These are phyloP conservation scores for Diplodia sapinea DNA, from an alignment of 2,329 filamentous ascomycete genomes.

Conservation along the genomic window DNA sequence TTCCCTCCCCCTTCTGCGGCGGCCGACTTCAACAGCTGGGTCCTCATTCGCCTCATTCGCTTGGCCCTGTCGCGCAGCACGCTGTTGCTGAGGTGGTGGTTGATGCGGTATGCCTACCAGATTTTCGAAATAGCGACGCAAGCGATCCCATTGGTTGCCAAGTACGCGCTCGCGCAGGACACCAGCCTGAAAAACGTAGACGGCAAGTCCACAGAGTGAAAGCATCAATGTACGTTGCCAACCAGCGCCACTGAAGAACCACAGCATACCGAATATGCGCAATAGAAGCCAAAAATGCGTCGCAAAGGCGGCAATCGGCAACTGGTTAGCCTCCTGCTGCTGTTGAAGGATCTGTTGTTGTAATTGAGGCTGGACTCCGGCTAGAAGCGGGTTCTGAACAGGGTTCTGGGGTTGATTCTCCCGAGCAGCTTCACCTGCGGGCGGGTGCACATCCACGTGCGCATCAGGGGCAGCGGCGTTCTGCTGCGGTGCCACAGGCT, in stretches of 20 bases:
- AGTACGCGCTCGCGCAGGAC: conserved; percentile 34
- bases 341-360: conserved; percentile 22
- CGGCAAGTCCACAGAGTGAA: conserved; percentile 42
- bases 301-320: conserved; percentile 33
- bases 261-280: conserved; percentile 61
- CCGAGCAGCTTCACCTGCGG: not conserved
- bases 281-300: conserved; percentile 61
- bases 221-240: conserved; percentile 45
- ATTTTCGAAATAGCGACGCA: conserved; percentile 48
- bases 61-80: not conserved
- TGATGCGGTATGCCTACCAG: conserved; percentile 36
- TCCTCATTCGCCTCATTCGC: conserved; percentile 9
- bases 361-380: conserved; percentile 7
- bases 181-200: conserved; percentile 44
- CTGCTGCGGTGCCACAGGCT: not conserved
- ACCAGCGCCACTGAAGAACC: conserved; percentile 55
- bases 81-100: conserved; percentile 5
- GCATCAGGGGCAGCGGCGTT: not conserved
- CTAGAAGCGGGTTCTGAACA: conserved; percentile 8
- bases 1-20: not conserved
- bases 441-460: not conserved
- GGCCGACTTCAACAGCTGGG: not conserved
- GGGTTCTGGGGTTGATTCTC: conserved; percentile 9
- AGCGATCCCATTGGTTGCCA: conserved; percentile 38
- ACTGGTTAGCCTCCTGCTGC: conserved; percentile 12